Evolutionary conservation across 2,329 filamentous ascomycete species (phyloP).

Genomic region (Fusarium denticulatum): DNA sequence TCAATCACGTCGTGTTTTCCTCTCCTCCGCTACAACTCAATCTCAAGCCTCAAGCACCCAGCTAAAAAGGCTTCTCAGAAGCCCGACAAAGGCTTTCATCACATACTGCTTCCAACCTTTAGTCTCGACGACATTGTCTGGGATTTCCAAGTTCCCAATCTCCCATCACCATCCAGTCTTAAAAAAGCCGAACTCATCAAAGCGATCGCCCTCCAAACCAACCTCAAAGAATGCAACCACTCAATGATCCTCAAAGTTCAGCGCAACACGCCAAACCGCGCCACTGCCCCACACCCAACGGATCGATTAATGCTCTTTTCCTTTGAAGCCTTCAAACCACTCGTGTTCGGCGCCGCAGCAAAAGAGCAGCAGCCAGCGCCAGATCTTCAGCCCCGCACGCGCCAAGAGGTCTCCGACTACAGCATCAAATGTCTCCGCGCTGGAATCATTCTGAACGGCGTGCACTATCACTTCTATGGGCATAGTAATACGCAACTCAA

Average conservation of each 20-base stretch:
- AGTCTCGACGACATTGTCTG: background rate
- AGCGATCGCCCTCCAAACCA: background rate
- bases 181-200: background rate
- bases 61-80: background rate
- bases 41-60: background rate
- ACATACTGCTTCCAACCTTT: background rate
- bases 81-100: background rate
- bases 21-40: no score
- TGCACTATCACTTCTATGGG: constrained; percentile 2
- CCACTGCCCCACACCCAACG: rapidly evolving
- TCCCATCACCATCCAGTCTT: background rate
- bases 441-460: background rate
- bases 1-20: rapidly evolving
- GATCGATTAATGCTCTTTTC: background rate
- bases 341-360: background rate
- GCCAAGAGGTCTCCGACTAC: background rate
- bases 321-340: background rate
- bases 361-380: background rate
- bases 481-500: constrained; percentile 6
- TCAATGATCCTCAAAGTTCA: background rate
- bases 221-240: background rate
- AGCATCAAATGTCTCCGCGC: background rate
- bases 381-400: background rate
- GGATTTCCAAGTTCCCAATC: background rate
- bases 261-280: background rate